A percentile compares a stretch with the other conserved stretches of the same genome.
phyloP scores from a whole-genome alignment of 371 early-diverging fungal genomes.

The Syncephalis fuscata region DNA sequence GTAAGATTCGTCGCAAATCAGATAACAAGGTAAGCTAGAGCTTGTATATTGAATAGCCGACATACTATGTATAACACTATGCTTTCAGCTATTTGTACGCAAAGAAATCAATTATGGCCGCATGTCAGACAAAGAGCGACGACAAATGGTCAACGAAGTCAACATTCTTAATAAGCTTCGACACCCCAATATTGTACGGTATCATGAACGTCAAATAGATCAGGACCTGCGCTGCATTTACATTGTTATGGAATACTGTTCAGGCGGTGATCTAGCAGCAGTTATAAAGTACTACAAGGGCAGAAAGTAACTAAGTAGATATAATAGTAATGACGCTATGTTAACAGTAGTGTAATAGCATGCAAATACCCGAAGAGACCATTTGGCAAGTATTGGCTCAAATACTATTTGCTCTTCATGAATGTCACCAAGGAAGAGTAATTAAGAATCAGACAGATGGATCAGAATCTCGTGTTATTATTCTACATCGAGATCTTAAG shows the following conservation, averaged over 20 bases:
- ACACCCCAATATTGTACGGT: constrained; percentile 56
- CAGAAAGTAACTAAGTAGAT: constrained; percentile 15
- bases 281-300: constrained; percentile 34
- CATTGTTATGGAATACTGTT: constrained; percentile 43
- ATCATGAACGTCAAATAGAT: constrained; percentile 47
- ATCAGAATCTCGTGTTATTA: constrained; percentile 25
- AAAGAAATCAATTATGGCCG: constrained; percentile 58
- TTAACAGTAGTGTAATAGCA: constrained; percentile 8
- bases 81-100: constrained; percentile 31
- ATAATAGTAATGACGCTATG: not conserved
- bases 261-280: constrained; percentile 33
- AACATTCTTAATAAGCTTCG: constrained; percentile 49
- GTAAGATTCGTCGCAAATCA: constrained; percentile 32
- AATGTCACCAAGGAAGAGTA: constrained; percentile 32
- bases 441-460: constrained; percentile 4
- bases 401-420: constrained; percentile 34
- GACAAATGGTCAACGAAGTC: constrained; percentile 51
- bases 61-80: not conserved
- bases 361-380: constrained; percentile 30
- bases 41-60: constrained; percentile 15
- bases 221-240: constrained; percentile 36
- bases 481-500: constrained; percentile 40
- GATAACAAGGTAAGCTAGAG: constrained; percentile 23
- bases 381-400: constrained; percentile 42
- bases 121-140: constrained; percentile 43